Evolutionary conservation across 148 eudicot species (phyloP).

Genomic region (Mesembryanthemum crystallinum): DNA sequence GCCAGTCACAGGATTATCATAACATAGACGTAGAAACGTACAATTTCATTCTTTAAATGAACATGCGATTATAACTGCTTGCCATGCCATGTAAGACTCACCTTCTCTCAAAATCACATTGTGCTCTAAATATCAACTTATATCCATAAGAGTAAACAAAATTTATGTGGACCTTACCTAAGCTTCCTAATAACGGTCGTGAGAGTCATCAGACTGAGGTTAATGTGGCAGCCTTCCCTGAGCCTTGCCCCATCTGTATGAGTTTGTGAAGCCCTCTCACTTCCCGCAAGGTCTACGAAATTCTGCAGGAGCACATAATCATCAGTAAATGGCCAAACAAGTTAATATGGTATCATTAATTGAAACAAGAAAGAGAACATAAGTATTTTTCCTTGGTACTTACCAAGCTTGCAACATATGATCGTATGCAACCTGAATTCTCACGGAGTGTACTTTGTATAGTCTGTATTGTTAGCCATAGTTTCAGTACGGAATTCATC

Average conservation of each 20-base stretch:
- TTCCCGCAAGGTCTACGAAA: conserved; percentile 96
- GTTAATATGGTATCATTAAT: background rate
- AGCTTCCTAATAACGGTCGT: conserved; percentile 95
- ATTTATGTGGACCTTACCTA: conserved; percentile 43
- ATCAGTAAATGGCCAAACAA: background rate
- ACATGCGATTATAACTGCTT: background rate
- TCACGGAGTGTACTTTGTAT: conserved; percentile 91
- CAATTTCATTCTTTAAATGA: background rate
- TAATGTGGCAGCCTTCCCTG: conserved; percentile 95
- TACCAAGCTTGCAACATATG: conserved; percentile 94
- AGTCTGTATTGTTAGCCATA: conserved; percentile 51
- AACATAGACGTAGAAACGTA: background rate
- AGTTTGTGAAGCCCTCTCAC: conserved; percentile 95
- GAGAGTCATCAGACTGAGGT: conserved; percentile 91
- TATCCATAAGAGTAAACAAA: too few relatives aligned
- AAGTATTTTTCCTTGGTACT: background rate
- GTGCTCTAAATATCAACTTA: too few relatives aligned
- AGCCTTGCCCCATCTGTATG: conserved; percentile 91
- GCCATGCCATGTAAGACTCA: too few relatives aligned
- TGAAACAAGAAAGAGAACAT: background rate
- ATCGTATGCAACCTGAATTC: conserved; percentile 69
- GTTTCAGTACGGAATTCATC: conserved; percentile 7
- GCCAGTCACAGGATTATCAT: background rate
- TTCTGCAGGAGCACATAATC: conserved; percentile 46
- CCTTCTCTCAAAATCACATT: too few relatives aligned